Evolutionary conservation across 257 asterid species (phyloP), one percentile per base, ranked within the genome.

Genomic region (Anisodus acutangulus): DNA sequence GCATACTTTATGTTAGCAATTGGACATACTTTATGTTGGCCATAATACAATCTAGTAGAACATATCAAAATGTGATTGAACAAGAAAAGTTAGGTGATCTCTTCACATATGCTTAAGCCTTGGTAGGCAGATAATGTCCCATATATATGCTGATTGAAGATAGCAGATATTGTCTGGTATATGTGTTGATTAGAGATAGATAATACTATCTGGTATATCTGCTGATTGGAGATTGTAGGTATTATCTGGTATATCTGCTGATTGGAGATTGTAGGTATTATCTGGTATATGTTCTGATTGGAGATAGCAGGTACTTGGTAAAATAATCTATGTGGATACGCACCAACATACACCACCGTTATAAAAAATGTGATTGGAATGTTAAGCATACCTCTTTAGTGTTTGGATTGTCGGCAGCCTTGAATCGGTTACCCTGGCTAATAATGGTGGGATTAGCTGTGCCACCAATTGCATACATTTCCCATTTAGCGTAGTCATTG

Each of bases 351-450:
- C 4, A 54, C 81, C 62, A 51, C 12, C 4, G 9, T 31, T 76
- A 3, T 51, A n/a, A 15, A 49, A 53, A 76, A 53, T 7, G 5
- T 53, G 26, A 7, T 78, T 78, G 63, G 82, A 78, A 78, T 78
- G 64, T 31, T 78, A 54, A 35, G 9, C 60, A 31, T 91, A 93
- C 98, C 92, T 94, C 89, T 78, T 93, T 94, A 31, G 92, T 86
- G 88, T 67, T 17, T 0, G 80, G 80, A 59, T 90, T 86, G 41
- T 87, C 26, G 4, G 94, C 80, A 81, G 98, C 95, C 88, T 86
- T 92, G 94, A 91, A 93, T 13, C 97, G 90, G 84, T 94, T 94
- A 9, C 98, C 98, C 90, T 94, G 97, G 95, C 98, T 93, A 82
- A 94, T 83, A 78, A 94, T 93, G 58, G 95, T 93, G 79, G 98